Evolutionary conservation across 352 stramenopile species (phyloP).

Genomic region (Phytophthora boehmeriae): DNA sequence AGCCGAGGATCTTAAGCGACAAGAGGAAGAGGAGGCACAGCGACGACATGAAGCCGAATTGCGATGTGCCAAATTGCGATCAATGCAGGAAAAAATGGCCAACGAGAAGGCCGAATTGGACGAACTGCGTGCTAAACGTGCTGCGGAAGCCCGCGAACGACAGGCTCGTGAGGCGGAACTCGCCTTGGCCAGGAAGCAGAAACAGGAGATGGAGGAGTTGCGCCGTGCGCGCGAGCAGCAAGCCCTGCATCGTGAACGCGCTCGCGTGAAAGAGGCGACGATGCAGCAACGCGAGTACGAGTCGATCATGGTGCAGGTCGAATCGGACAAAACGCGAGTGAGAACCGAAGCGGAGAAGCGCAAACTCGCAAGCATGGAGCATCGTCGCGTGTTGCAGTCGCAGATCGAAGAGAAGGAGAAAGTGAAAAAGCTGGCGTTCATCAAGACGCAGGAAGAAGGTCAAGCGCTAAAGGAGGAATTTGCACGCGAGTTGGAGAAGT

Average conservation of each 20-base stretch:
- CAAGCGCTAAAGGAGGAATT: slow-evolving; percentile 79
- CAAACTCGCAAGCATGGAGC: slow-evolving; percentile 68
- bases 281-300: slow-evolving; percentile 91
- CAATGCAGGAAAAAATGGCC: slow-evolving; percentile 87
- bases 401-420: slow-evolving; percentile 91
- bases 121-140: slow-evolving; percentile 91
- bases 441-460: slow-evolving; percentile 70
- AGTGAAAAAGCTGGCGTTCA: slow-evolving; percentile 76
- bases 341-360: slow-evolving; percentile 64
- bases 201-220: slow-evolving; percentile 86
- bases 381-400: slow-evolving; percentile 84
- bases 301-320: slow-evolving; percentile 85
- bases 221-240: slow-evolving; percentile 64
- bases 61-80: slow-evolving; percentile 74
- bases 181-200: slow-evolving; percentile 82
- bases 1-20: slow-evolving; percentile 65
- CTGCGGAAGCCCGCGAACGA: slow-evolving; percentile 88
- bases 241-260: slow-evolving; percentile 72
- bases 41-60: slow-evolving; percentile 76
- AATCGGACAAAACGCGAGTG: slow-evolving; percentile 64
- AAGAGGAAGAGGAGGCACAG: slow-evolving; percentile 71
- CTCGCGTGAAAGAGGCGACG: slow-evolving; percentile 75
- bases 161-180: slow-evolving; percentile 87
- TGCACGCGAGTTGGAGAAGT: slow-evolving; percentile 80
- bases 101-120: slow-evolving; percentile 91